phyloP scores from a whole-genome alignment of 352 stramenopile species.

The Phytophthora lateralis region DNA sequence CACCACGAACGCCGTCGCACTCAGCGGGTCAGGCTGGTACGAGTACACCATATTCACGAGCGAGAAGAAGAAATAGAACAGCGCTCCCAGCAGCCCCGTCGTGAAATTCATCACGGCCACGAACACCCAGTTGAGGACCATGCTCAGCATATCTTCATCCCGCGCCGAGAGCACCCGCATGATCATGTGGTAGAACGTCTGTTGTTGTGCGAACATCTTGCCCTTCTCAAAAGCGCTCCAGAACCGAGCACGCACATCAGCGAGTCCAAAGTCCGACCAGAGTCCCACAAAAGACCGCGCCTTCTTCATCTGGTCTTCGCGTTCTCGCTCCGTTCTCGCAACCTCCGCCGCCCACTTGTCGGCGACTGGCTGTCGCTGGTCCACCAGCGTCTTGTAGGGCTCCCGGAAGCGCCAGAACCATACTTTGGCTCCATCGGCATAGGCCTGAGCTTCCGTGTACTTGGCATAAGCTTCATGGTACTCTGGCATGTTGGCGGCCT shows the following conservation, averaged over 20 bases:
- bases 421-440: conserved; percentile 76
- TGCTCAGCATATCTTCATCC: conserved; percentile 80
- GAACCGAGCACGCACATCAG: conserved; percentile 77
- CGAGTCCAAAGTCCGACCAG: conserved; percentile 85
- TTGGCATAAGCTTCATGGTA: conserved; percentile 74
- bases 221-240: conserved; percentile 85
- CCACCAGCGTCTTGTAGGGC: conserved; percentile 65
- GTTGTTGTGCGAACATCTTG: conserved; percentile 87
- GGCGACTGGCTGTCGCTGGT: conserved; percentile 55
- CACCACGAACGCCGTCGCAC: conserved; percentile 73
- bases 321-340: conserved; percentile 53
- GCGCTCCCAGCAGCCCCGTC: conserved; percentile 75
- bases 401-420: conserved; percentile 90
- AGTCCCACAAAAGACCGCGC: conserved; percentile 78
- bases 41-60: conserved; percentile 83
- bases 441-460: conserved; percentile 55
- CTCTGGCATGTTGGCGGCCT: conserved; percentile 78
- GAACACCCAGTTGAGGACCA: conserved; percentile 85
- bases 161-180: conserved; percentile 68
- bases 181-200: conserved; percentile 90
- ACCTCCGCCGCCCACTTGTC: conserved; percentile 70
- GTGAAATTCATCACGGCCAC: conserved; percentile 88
- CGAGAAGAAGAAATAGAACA: conserved; percentile 90
- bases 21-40: conserved; percentile 84
- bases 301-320: conserved; percentile 80